Percentiles rank a stretch among this genome's conserved stretches.
Evolutionary conservation across 2,329 filamentous ascomycete genomes (phyloP).

Genomic region (Nemania serpens): DNA sequence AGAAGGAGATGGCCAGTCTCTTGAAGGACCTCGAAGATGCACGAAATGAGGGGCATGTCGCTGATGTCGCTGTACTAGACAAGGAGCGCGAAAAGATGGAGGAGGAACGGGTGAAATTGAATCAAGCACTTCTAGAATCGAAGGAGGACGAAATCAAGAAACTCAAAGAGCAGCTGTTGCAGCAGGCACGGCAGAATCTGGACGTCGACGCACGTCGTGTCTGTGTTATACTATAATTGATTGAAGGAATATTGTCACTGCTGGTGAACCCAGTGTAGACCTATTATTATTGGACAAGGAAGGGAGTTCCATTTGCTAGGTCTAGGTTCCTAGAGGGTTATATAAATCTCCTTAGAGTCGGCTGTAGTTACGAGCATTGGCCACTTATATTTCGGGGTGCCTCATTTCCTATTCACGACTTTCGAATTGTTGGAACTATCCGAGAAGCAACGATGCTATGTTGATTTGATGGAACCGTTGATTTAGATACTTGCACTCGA

Average conservation of each 20-base stretch:
- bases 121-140: not conserved
- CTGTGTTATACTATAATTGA: not conserved
- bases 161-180: not conserved
- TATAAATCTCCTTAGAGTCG: no score
- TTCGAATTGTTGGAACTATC: not conserved
- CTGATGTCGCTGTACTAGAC: not conserved
- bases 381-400: not conserved
- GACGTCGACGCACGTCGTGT: not conserved
- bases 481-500: not conserved
- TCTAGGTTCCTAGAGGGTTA: no score
- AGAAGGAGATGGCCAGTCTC: not conserved
- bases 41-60: not conserved
- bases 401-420: not conserved
- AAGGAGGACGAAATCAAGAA: not conserved
- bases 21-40: not conserved
- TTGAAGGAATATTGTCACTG: no score
- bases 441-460: not conserved
- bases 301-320: no score
- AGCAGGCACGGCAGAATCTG: not conserved
- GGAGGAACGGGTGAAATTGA: not conserved
- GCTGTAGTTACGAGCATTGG: no score
- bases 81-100: not conserved
- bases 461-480: not conserved
- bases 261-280: no score
- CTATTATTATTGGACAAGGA: no score